Evolutionary conservation across 371 early-diverging fungal species (phyloP).

Genomic region (Mortierella sp.): DNA sequence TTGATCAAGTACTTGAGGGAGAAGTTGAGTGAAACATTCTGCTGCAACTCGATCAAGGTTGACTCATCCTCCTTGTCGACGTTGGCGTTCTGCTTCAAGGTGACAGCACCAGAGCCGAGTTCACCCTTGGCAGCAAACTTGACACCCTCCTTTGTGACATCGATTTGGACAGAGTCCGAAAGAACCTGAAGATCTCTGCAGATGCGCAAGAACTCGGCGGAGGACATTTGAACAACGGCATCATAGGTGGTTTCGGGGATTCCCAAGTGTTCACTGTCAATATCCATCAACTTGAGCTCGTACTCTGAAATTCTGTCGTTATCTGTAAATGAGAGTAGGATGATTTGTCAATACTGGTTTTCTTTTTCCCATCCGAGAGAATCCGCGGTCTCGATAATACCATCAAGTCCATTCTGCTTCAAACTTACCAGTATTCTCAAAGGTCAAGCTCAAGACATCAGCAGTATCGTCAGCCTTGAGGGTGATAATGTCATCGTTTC

Average conservation of each 20-base stretch:
- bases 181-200: slow-evolving; percentile 89
- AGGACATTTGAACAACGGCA: slow-evolving; percentile 89
- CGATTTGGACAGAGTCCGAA: slow-evolving; percentile 92
- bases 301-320: slow-evolving; percentile 92
- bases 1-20: slow-evolving; percentile 94
- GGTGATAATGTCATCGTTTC: slow-evolving; percentile 93
- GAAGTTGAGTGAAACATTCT: slow-evolving; percentile 88
- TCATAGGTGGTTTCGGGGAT: slow-evolving; percentile 97
- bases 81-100: slow-evolving; percentile 81
- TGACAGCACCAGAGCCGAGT: slow-evolving; percentile 87
- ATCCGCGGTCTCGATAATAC: no score
- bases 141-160: slow-evolving; percentile 93
- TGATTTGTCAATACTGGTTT: not conserved
- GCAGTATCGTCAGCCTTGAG: slow-evolving; percentile 91
- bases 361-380: not conserved
- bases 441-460: slow-evolving; percentile 86
- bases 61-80: slow-evolving; percentile 87
- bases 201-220: slow-evolving; percentile 93
- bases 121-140: slow-evolving; percentile 93
- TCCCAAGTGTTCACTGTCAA: slow-evolving; percentile 95
- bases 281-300: slow-evolving; percentile 97
- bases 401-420: no score
- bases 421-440: slow-evolving; percentile 80
- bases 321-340: slow-evolving; percentile 59
- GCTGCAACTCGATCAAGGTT: slow-evolving; percentile 82